These are phyloP conservation scores for Coemansia asiatica DNA, from an alignment of 192 early-diverging fungal genomes.

Conservation along the genomic window DNA sequence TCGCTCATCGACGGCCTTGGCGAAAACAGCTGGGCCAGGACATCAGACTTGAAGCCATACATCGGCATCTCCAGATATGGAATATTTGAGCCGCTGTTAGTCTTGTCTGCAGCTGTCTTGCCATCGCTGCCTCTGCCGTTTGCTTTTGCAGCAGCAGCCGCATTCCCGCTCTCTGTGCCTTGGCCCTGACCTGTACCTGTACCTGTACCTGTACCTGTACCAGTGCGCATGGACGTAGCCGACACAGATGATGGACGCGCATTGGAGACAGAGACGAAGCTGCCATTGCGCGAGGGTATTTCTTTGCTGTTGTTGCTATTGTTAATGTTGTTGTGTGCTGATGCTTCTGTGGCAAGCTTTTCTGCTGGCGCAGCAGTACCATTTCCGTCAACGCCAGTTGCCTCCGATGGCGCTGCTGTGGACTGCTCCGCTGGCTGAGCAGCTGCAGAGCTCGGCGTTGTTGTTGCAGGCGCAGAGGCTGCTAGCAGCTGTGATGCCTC, in stretches of 20 bases:
- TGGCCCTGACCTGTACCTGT: background rate
- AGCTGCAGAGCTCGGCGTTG: background rate
- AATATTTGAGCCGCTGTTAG: background rate
- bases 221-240: background rate
- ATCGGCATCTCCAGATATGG: conserved; percentile 44
- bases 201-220: no score
- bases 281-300: conserved; percentile 7
- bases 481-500: background rate
- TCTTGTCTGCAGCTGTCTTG: background rate
- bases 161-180: background rate
- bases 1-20: conserved; percentile 81
- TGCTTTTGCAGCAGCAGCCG: background rate
- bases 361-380: background rate
- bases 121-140: background rate
- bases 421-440: background rate
- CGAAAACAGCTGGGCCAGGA: conserved; percentile 83
- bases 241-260: background rate
- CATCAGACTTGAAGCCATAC: conserved; percentile 70
- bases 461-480: background rate
- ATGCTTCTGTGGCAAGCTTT: background rate
- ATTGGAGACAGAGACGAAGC: conserved; percentile 1
- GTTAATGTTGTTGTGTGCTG: background rate
- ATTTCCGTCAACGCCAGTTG: background rate
- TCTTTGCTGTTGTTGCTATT: background rate
- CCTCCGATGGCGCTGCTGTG: background rate